These are phyloP conservation scores for Coemansia sp. DNA, from an alignment of 192 early-diverging fungal genomes.

Conservation along the genomic window DNA sequence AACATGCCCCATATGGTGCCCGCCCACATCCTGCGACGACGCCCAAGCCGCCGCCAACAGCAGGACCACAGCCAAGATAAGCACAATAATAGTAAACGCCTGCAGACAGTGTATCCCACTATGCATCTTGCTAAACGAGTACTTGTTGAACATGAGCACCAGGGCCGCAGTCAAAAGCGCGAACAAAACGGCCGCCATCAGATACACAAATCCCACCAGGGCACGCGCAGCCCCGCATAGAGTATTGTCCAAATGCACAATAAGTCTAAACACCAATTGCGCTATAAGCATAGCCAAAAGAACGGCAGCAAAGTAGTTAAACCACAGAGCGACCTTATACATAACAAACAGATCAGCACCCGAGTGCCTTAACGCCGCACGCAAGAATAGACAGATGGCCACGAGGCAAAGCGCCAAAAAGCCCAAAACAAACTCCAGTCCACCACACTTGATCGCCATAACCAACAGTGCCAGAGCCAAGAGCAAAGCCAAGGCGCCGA, in stretches of 20 bases:
- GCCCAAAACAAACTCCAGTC: constrained; percentile 45
- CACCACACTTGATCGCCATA: constrained; percentile 52
- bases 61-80: constrained; percentile 35
- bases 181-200: constrained; percentile 28
- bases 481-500: constrained; percentile 43
- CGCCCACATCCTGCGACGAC: constrained; percentile 35
- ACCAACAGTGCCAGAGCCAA: constrained; percentile 37
- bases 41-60: constrained; percentile 35
- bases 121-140: constrained; percentile 32
- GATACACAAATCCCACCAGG: constrained; percentile 46
- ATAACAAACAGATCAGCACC: constrained; percentile 34
- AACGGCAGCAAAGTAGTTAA: constrained; percentile 53
- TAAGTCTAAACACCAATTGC: constrained; percentile 50
- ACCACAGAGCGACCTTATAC: constrained; percentile 51
- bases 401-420: constrained; percentile 46
- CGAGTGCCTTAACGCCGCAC: constrained; percentile 27
- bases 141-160: constrained; percentile 53
- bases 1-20: constrained; percentile 53
- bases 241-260: constrained; percentile 51
- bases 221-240: constrained; percentile 31
- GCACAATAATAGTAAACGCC: constrained; percentile 46
- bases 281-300: constrained; percentile 36
- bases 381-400: constrained; percentile 42
- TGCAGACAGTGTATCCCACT: constrained; percentile 51
- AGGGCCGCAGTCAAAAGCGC: constrained; percentile 42